A percentile compares a stretch with the other conserved stretches of the same genome.
Conservation (phyloP, 2,329 filamentous ascomycete genomes). For the Scolecobasidium constrictum region DNA sequence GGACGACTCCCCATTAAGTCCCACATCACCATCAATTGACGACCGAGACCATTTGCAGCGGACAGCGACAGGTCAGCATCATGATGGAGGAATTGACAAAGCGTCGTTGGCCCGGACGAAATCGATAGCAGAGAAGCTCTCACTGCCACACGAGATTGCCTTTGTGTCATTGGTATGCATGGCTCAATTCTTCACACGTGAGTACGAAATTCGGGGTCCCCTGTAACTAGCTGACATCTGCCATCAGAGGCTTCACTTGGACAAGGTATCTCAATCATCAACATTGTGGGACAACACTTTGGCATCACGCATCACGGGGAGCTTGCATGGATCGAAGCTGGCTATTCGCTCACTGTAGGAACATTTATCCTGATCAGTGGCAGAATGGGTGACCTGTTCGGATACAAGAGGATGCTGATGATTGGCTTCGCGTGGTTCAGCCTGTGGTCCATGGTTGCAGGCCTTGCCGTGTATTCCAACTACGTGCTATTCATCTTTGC, state of each 20-base stretch:
- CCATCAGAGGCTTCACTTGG: constrained; percentile 23
- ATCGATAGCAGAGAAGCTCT: constrained; percentile 9
- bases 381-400: constrained; percentile 39
- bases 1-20: too few species aligned
- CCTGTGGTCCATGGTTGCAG: constrained; percentile 35
- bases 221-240: background rate
- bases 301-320: constrained; percentile 27
- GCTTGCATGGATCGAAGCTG: constrained; percentile 38
- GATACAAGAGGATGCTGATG: constrained; percentile 38
- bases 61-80: too few species aligned
- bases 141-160: constrained; percentile 12
- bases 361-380: constrained; percentile 41
- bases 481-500: constrained; percentile 26
- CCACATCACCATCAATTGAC: too few species aligned
- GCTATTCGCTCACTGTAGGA: constrained; percentile 38
- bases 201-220: background rate
- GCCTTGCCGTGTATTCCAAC: constrained; percentile 29
- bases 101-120: too few species aligned
- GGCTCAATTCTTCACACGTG: constrained; percentile 31
- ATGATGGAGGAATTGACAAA: too few species aligned
- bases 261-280: constrained; percentile 27
- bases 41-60: too few species aligned
- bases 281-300: constrained; percentile 32
- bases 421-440: constrained; percentile 40
- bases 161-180: constrained; percentile 18